Evolutionary conservation across 139 green algal genomes (phyloP), one percentile per base, ranked within the genome.

Genomic region (Eudorina sp.): DNA sequence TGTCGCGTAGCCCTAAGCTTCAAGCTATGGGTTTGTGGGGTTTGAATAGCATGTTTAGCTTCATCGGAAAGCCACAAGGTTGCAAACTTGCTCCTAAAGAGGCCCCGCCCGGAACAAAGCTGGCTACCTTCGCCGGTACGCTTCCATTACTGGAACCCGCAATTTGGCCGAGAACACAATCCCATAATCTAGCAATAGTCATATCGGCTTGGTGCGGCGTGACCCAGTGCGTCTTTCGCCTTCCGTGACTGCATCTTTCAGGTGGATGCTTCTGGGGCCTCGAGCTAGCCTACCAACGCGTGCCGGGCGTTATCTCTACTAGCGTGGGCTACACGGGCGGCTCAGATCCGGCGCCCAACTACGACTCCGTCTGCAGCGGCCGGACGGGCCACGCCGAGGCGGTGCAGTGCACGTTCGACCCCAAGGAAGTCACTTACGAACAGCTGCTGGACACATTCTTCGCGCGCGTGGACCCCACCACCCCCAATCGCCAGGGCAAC

Each of bases 191-290:
- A 18, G 13, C 41, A 53, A 36, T 4, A 21, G 14, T 0, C 21
- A 38, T 55, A 1, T 36, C 2, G 7, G 70, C 4, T 43, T n/a
- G n/a, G n/a, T n/a, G n/a, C n/a, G n/a, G n/a, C n/a, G n/a, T n/a
- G n/a, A n/a, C n/a, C n/a, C n/a, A n/a, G n/a, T n/a, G n/a, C 41
- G 40, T 31, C 41, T n/a, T 38, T 38, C 19, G 48, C 21, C n/a
- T 81, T 41, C 73, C 43, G n/a, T 9, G 25, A 72, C n/a, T 29
- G 27, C 6, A 38, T 72, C 4, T 31, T 55, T 53, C 79, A 62
- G 92, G 92, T 16, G 95, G 95, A 19, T 98, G 95, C 91, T 98
- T 98, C 85, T 98, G 95, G 95, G 95, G 95, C 18, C 68, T 97
- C 27, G 94, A 98, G 85, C 94, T 98, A 21, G 94, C 92, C 5